Evolutionary conservation across 768 basidiomycete species (phyloP), one percentile per base, ranked within the genome.

Genomic region (Psilocybe azurescens): DNA sequence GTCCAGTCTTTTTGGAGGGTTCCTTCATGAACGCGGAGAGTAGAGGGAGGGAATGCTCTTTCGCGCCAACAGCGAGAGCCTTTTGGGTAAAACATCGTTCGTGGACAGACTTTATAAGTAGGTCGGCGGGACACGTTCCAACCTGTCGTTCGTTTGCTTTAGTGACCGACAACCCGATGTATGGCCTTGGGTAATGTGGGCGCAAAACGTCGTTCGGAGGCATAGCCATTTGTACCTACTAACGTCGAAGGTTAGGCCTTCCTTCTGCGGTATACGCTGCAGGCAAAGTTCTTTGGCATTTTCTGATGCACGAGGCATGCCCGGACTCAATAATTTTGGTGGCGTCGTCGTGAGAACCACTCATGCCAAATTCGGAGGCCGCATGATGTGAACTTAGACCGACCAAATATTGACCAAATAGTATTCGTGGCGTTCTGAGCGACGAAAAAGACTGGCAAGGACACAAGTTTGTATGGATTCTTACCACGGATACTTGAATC

Each of bases 251-350:
- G 8, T 44, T 5, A 5, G 4, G 41, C 8, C 41, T 44, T 11
- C 7, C 41, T 11, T 6, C 41, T 11, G 5, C 4, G 7, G 9
- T 44, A n/a, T 6, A 13, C 14, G 24, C 6, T 11, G 33, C 6
- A 36, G 33, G 33, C 33, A 36, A 36, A 44, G 11, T 44, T 44
- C n/a, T 44, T 44, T 13, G 14, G 41, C 41, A 30, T 32, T 52
- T 52, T 52, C 50, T 52, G 50, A 52, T 52, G 5, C 50, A 52
- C 30, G 50, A 52, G 50, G 50, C 50, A 11, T 32, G 14, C n/a
- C 24, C 5, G 30, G 9, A 51, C 28, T 10, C 30, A n/a, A 9
- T 49, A n/a, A 9, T n/a, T 20, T 18, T 20, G 20, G 48, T 18
- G 48, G 18, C 48, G 48, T 8, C 30, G 41, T 11, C 41, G 41